phyloP scores from a whole-genome alignment of 768 basidiomycete genomes.

The Kwoniella sp. region DNA sequence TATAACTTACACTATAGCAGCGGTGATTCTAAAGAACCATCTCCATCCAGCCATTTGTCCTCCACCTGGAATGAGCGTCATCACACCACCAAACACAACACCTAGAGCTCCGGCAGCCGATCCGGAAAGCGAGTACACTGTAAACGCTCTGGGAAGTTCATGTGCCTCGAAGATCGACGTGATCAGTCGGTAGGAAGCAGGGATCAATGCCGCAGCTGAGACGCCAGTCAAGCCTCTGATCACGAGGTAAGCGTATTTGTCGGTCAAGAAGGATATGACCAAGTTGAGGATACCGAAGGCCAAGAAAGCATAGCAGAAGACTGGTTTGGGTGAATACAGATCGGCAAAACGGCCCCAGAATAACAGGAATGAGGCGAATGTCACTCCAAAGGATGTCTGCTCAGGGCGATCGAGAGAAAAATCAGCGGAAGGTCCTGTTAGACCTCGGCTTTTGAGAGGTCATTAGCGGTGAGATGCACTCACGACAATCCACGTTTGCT shows the following conservation, averaged over 20 bases:
- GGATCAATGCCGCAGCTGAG: constrained; percentile 34
- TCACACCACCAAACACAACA: constrained; percentile 15
- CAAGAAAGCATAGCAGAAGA: constrained; percentile 38
- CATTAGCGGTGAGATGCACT: too few species aligned
- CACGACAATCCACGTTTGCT: constrained; percentile 39
- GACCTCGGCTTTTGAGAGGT: too few species aligned
- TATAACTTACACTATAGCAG: constrained; percentile 11
- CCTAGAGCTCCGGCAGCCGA: constrained; percentile 29
- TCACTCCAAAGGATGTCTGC: constrained; percentile 1
- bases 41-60: constrained; percentile 43
- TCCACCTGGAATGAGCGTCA: constrained; percentile 23
- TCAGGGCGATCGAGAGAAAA: not conserved
- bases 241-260: constrained; percentile 43
- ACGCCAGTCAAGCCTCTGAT: constrained; percentile 43
- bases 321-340: constrained; percentile 36
- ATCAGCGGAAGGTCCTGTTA: too few species aligned
- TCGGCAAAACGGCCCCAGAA: constrained; percentile 41
- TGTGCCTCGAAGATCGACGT: constrained; percentile 28
- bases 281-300: constrained; percentile 34
- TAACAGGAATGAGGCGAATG: constrained; percentile 25
- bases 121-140: constrained; percentile 20
- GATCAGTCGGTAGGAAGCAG: constrained; percentile 39
- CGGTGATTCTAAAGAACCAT: constrained; percentile 45
- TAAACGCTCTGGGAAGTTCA: constrained; percentile 32
- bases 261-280: constrained; percentile 30